Conservation (phyloP, 768 basidiomycete species). For the Daedaleopsis nitida region DNA sequence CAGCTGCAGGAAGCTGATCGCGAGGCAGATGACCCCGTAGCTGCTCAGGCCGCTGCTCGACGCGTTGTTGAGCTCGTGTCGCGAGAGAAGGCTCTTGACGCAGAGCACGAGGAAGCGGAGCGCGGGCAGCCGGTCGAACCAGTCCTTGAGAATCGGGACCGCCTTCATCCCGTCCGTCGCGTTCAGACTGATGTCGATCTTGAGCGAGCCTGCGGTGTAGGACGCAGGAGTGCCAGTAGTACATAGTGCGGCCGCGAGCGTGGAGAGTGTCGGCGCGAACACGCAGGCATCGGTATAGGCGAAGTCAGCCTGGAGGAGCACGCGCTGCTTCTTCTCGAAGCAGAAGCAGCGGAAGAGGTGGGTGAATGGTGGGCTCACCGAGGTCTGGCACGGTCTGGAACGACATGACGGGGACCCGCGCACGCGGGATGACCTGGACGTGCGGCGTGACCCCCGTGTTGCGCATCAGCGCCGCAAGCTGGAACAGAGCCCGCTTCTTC, state of each 20-base stretch:
- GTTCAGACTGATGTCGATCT: constrained; percentile 70
- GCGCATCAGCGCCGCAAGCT: constrained; percentile 50
- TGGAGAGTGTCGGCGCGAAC: too few species aligned
- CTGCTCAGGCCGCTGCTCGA: constrained; percentile 64
- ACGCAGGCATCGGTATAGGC: too few species aligned
- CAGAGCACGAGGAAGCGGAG: constrained; percentile 60
- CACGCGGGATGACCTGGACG: constrained; percentile 47
- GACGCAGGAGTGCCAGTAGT: neutral
- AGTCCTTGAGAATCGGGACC: constrained; percentile 51
- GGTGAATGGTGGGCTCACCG: constrained; percentile 30
- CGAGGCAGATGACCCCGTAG: constrained; percentile 65
- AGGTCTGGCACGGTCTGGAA: constrained; percentile 48
- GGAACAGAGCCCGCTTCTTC: constrained; percentile 46
- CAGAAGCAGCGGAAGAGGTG: neutral
- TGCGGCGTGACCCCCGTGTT: constrained; percentile 44
- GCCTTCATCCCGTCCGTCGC: constrained; percentile 57
- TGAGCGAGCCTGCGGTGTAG: constrained; percentile 48
- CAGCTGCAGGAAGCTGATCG: constrained; percentile 66
- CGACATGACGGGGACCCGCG: constrained; percentile 66
- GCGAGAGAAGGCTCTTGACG: constrained; percentile 62
- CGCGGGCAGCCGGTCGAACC: constrained; percentile 57
- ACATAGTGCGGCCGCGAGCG: too few species aligned
- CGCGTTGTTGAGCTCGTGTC: constrained; percentile 63
- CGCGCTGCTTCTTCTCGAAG: neutral
- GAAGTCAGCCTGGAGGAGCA: neutral